These are phyloP conservation scores for Lodderomyces beijingensis DNA, from an alignment of 1,139 yeast species.

Conservation along the genomic window DNA sequence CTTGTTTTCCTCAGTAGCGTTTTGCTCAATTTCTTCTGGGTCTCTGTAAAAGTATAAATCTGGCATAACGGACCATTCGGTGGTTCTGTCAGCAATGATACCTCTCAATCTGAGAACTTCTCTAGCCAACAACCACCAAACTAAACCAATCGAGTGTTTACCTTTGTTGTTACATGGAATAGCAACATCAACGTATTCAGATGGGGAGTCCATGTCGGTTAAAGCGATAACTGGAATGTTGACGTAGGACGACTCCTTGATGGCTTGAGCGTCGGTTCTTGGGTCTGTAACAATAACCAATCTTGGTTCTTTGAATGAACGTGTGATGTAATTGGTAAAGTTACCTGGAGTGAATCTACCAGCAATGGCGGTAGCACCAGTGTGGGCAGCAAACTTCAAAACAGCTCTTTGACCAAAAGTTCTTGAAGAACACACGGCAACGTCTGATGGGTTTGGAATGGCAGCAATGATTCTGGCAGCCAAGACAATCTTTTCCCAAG, in stretches of 20 bases:
- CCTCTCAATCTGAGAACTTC: constrained; percentile 99
- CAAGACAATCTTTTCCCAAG: constrained; percentile 99
- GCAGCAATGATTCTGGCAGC: constrained; percentile 99
- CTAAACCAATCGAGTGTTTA: constrained; percentile 98
- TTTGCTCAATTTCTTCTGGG: constrained; percentile 98
- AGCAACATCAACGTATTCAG: constrained; percentile 99
- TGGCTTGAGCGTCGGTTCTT: constrained; percentile 99
- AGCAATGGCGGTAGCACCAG: constrained; percentile 99
- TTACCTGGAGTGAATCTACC: constrained; percentile 99
- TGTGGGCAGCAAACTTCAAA: constrained; percentile 98
- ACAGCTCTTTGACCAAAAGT: constrained; percentile 99
- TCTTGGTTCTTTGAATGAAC: constrained; percentile 99
- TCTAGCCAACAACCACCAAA: constrained; percentile 99
- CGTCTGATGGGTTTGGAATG: constrained; percentile 97
- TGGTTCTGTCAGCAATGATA: constrained; percentile 92
- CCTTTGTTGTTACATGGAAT: constrained; percentile 99
- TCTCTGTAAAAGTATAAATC: constrained; percentile 99
- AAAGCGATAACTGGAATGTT: constrained; percentile 99
- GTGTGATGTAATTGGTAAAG: constrained; percentile 99
- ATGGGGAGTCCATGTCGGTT: constrained; percentile 97
- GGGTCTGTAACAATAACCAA: constrained; percentile 99
- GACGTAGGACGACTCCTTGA: constrained; percentile 99
- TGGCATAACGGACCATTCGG: constrained; percentile 99
- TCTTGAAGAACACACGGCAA: constrained; percentile 98
- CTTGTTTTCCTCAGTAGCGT: constrained; percentile 63